Evolutionary conservation across 2,329 filamentous ascomycete genomes (phyloP), one percentile per base, ranked within the genome.

Genomic region (Fusarium pininemorale): DNA sequence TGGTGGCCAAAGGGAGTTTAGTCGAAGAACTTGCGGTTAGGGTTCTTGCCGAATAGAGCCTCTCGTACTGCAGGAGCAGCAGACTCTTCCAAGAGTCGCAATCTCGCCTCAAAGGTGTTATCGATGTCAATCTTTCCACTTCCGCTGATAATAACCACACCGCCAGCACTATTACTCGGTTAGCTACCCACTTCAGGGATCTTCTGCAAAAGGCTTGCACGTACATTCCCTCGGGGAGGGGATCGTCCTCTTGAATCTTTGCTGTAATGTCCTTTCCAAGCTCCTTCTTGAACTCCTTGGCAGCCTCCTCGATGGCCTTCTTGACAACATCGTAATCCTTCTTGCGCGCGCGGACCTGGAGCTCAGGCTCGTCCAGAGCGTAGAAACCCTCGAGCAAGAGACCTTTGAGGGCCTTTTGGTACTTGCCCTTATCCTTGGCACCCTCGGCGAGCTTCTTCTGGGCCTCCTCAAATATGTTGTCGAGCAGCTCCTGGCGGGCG

Each of bases 71-170:
- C 91, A 20, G 96, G 96, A 66, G 98, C 90, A 58, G 94, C 93
- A 76, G 93, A 93, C 65, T 92, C 91, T 85, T 98, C 93, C 75
- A 98, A 90, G 70, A 98, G 88, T 80, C 89, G 90, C 83, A 99
- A 87, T 76, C 96, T 92, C 82, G 97, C 93, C 82, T 98, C 96
- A 77, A 98, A 93, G 63, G 96, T 98, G 87, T 99, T 98, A 90
- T 98, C 95, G 84, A 99, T 96, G 80, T 98, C 95, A 82, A 99
- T 98, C 89, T 96, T 98, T 82, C 96, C 96, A 75, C 88, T 88
- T 76, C 93, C 92, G 74, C 95, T 94, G 63, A 97, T 85, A 75
- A 99, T 91, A 66, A 90, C 83, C 66, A 97, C 88, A 79, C 96
- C 96, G 69, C 96, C 96, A 69, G 95, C 89, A 79, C 96, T 98